Evolutionary conservation across 768 basidiomycete genomes (phyloP).

Genomic region (Postia placenta): DNA sequence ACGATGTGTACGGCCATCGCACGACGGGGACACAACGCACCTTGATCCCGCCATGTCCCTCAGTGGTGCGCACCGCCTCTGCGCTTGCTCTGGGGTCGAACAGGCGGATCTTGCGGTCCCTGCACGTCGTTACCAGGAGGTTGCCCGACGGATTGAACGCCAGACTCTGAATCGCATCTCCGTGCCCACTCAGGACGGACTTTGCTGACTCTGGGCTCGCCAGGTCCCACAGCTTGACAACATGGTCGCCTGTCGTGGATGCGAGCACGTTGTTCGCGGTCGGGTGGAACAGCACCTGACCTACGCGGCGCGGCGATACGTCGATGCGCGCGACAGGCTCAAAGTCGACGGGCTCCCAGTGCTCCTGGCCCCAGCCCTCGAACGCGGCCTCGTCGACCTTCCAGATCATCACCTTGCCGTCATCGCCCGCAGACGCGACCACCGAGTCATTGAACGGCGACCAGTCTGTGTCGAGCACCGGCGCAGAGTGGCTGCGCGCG

Average conservation of each 20-base stretch:
- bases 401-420: constrained; percentile 91
- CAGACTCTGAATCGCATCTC: constrained; percentile 82
- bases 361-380: constrained; percentile 80
- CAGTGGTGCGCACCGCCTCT: constrained; percentile 75
- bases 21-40: constrained; percentile 10
- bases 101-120: constrained; percentile 87
- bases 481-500: constrained; percentile 77
- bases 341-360: constrained; percentile 78
- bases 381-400: constrained; percentile 65
- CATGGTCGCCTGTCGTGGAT: constrained; percentile 76
- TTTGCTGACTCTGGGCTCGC: constrained; percentile 62
- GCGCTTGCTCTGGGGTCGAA: constrained; percentile 85
- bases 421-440: constrained; percentile 90
- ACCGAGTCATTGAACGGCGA: constrained; percentile 88
- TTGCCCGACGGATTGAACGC: constrained; percentile 80
- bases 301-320: constrained; percentile 81
- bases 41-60: constrained; percentile 92
- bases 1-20: background rate
- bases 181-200: constrained; percentile 63
- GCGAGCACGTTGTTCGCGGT: constrained; percentile 85
- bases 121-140: constrained; percentile 79
- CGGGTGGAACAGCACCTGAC: constrained; percentile 92
- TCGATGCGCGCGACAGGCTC: constrained; percentile 80
- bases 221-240: constrained; percentile 90
- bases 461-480: constrained; percentile 95